Conservation (phyloP, 495 filamentous ascomycete genomes). For the Echria macrotheca region DNA sequence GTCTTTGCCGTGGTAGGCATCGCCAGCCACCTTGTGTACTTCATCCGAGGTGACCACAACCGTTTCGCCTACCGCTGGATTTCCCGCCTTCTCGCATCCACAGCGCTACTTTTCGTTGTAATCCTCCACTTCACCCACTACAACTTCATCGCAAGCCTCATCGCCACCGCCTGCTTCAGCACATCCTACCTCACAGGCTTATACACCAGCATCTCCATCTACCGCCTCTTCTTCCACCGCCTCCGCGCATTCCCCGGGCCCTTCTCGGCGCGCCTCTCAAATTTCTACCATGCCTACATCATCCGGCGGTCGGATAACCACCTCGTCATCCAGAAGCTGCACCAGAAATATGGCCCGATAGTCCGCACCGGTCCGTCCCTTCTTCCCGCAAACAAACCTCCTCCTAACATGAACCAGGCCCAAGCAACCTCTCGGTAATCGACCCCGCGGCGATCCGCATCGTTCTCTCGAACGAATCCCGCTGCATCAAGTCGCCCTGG, state of each 20-base stretch:
- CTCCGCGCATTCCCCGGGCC: background rate
- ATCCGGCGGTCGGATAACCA: constrained; percentile 5
- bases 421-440: background rate
- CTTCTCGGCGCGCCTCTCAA: constrained; percentile 2
- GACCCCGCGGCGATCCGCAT: constrained; percentile 3
- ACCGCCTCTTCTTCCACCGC: constrained; percentile 1
- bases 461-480: background rate
- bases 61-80: background rate
- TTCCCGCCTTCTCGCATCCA: background rate
- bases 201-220: background rate
- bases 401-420: no score
- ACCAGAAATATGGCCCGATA: no score
- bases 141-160: background rate
- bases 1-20: background rate
- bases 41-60: constrained; percentile 6
- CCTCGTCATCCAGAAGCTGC: no score
- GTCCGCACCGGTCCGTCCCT: no score
- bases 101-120: background rate
- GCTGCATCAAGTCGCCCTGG: background rate
- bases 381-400: no score
- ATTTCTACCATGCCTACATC: constrained; percentile 5
- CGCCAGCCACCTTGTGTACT: constrained; percentile 6
- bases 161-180: background rate
- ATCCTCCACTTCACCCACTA: background rate
- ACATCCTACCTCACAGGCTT: background rate